These are phyloP conservation scores for Zygosaccharomyces gambellarensis DNA, from an alignment of 805 yeast species.

Conservation along the genomic window DNA sequence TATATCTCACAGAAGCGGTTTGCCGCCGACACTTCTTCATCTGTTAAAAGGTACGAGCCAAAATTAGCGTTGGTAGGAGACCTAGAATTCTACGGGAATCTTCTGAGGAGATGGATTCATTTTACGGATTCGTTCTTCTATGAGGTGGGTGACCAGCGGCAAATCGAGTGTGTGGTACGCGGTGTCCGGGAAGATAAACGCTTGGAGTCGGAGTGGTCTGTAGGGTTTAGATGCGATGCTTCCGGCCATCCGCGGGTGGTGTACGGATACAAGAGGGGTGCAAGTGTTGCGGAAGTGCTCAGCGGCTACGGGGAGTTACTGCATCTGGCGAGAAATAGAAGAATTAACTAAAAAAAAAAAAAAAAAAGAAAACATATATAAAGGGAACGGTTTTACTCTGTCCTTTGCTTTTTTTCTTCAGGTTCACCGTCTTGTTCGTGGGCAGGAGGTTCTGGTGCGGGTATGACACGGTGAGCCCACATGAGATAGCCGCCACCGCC, in stretches of 20 bases:
- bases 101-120: slow-evolving; percentile 44
- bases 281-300: neutral
- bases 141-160: slow-evolving; percentile 66
- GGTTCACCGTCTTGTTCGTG: slow-evolving; percentile 1
- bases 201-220: slow-evolving; percentile 41
- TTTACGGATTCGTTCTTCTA: slow-evolving; percentile 56
- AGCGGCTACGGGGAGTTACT: slow-evolving; percentile 5
- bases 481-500: slow-evolving; percentile 89
- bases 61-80: slow-evolving; percentile 73
- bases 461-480: slow-evolving; percentile 74
- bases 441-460: slow-evolving; percentile 35
- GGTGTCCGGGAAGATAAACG: slow-evolving; percentile 15
- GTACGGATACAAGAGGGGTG: slow-evolving; percentile 48
- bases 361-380: neutral
- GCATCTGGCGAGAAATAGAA: neutral
- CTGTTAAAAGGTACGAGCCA: slow-evolving; percentile 77
- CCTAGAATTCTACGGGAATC: slow-evolving; percentile 58
- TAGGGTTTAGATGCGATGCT: slow-evolving; percentile 48
- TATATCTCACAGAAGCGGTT: slow-evolving; percentile 46
- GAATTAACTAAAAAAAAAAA: neutral
- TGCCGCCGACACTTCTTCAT: slow-evolving; percentile 46
- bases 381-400: neutral
- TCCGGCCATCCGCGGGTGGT: slow-evolving; percentile 54
- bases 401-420: slow-evolving; percentile 8
- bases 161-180: slow-evolving; percentile 42